A percentile compares a stretch with the other conserved stretches of the same genome.
Evolutionary conservation across 352 stramenopile species (phyloP).

Genomic region (Pythium monospermum): DNA sequence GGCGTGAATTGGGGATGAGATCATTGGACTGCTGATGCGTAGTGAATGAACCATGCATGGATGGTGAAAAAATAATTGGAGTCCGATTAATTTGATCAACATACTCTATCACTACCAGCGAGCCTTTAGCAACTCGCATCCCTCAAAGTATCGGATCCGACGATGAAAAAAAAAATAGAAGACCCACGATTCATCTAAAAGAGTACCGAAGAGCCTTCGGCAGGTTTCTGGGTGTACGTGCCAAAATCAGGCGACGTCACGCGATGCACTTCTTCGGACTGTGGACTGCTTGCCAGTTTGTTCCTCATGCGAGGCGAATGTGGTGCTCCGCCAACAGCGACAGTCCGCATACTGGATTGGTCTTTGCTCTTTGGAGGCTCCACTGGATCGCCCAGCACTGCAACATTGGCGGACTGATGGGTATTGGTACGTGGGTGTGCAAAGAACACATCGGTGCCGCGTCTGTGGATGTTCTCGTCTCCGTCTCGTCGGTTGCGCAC

Average conservation of each 20-base stretch:
- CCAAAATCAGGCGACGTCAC: slow-evolving; percentile 9
- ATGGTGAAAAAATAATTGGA: too few species aligned
- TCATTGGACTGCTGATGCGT: too few species aligned
- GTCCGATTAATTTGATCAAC: too few species aligned
- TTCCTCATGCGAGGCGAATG: slow-evolving; percentile 10
- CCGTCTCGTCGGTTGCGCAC: slow-evolving; percentile 44
- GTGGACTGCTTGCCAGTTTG: slow-evolving; percentile 5
- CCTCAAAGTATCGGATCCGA: too few species aligned
- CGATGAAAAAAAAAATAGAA: too few species aligned
- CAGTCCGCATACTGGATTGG: slow-evolving; percentile 11
- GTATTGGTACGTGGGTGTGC: slow-evolving; percentile 54
- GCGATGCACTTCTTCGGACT: slow-evolving; percentile 1
- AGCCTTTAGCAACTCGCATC: neutral
- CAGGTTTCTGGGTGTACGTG: slow-evolving; percentile 5
- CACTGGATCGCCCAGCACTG: slow-evolving; percentile 4
- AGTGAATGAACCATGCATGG: too few species aligned
- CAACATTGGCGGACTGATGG: slow-evolving; percentile 27
- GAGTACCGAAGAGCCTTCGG: slow-evolving; percentile 9
- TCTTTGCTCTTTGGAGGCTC: slow-evolving; percentile 1
- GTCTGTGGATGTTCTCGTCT: slow-evolving; percentile 43
- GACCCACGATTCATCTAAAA: too few species aligned
- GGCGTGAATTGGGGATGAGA: too few species aligned
- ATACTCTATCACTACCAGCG: neutral
- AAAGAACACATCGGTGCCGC: slow-evolving; percentile 50
- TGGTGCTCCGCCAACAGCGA: slow-evolving; percentile 4